These are phyloP conservation scores for Platanthera zijinensis DNA, from an alignment of 106 monocot genomes.

Conservation along the genomic window DNA sequence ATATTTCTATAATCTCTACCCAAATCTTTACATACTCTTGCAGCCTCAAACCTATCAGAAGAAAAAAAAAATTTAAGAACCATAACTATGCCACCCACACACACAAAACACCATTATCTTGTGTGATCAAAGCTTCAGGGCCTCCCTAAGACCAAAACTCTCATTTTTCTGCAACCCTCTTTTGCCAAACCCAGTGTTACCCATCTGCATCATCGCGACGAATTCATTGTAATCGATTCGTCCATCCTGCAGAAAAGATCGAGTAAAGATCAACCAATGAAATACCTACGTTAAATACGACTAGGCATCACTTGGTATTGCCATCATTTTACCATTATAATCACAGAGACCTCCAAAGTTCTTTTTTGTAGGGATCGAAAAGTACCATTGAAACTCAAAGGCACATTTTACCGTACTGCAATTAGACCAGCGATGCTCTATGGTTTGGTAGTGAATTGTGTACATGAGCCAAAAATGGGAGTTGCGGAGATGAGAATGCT, in stretches of 20 bases:
- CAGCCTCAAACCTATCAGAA: not conserved
- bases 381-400: too few species aligned
- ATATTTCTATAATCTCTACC: not conserved
- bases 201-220: slow-evolving; percentile 46
- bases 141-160: slow-evolving; percentile 49
- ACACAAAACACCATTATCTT: too few species aligned
- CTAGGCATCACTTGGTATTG: not conserved
- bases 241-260: slow-evolving; percentile 25
- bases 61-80: not conserved
- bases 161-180: slow-evolving; percentile 30
- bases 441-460: too few species aligned
- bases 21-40: slow-evolving; percentile 2
- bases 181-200: slow-evolving; percentile 32
- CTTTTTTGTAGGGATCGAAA: too few species aligned
- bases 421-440: too few species aligned
- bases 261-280: not conserved
- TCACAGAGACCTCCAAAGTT: too few species aligned
- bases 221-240: slow-evolving; percentile 37
- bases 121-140: slow-evolving; percentile 7
- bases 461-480: too few species aligned
- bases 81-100: too few species aligned
- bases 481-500: too few species aligned
- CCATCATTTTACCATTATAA: too few species aligned
- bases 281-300: not conserved
- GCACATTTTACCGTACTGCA: too few species aligned